These are phyloP conservation scores for Teratosphaeria zuluensis DNA, from an alignment of 2,329 filamentous ascomycete species.

Conservation along the genomic window DNA sequence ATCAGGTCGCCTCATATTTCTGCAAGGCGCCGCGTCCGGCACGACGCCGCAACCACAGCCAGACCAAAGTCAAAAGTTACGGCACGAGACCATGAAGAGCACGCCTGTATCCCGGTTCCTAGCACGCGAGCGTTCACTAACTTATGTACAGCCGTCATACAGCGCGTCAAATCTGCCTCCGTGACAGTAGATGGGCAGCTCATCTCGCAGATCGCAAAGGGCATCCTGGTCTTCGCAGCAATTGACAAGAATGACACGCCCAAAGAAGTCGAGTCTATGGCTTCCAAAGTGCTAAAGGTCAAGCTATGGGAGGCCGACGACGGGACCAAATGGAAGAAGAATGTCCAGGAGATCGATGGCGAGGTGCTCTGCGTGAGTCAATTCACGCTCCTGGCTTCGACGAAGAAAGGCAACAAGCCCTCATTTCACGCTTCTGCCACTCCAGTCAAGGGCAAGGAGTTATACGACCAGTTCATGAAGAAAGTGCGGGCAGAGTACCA, in stretches of 20 bases:
- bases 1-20: neutral
- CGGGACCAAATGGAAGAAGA: slow-evolving; percentile 81
- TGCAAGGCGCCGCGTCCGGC: neutral
- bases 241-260: slow-evolving; percentile 82
- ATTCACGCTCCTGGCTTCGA: slow-evolving; percentile 84
- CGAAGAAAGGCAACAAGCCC: slow-evolving; percentile 93
- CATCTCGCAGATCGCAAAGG: slow-evolving; percentile 83
- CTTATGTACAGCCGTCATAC: slow-evolving; percentile 62
- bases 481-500: slow-evolving; percentile 65
- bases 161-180: slow-evolving; percentile 88
- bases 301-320: slow-evolving; percentile 83
- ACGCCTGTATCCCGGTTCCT: slow-evolving; percentile 5
- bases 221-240: slow-evolving; percentile 82
- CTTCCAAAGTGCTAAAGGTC: slow-evolving; percentile 77
- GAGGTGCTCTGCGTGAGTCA: slow-evolving; percentile 97
- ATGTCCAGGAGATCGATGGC: slow-evolving; percentile 75
- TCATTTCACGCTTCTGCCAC: slow-evolving; percentile 85
- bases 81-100: slow-evolving; percentile 31
- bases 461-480: slow-evolving; percentile 77
- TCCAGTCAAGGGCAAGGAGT: slow-evolving; percentile 63
- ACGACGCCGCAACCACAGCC: neutral
- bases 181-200: slow-evolving; percentile 88
- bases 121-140: neutral
- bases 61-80: neutral
- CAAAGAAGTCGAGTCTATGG: slow-evolving; percentile 76